A percentile compares a stretch with the other conserved stretches of the same genome.
These are phyloP conservation scores for Penstemon barbatus DNA, from an alignment of 257 asterid species.

Conservation along the genomic window DNA sequence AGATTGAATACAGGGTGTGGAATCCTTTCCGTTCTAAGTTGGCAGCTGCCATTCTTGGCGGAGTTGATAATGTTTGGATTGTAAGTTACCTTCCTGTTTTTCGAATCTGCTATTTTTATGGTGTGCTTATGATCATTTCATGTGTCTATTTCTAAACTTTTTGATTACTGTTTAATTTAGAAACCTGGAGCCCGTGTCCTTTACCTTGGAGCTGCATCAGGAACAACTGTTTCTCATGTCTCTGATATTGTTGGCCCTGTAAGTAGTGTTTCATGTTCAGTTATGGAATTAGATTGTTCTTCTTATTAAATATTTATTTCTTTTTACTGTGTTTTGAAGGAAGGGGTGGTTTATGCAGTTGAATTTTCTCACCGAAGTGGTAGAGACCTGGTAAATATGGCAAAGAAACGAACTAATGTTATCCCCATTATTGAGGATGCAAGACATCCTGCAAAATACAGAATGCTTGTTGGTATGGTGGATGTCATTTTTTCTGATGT, in stretches of 20 bases:
- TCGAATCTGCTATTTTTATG: no score
- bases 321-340: slow-evolving; percentile 32
- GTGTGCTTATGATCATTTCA: no score
- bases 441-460: slow-evolving; percentile 90
- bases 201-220: slow-evolving; percentile 84
- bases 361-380: slow-evolving; percentile 97
- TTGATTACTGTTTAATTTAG: slow-evolving; percentile 14
- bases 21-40: slow-evolving; percentile 96
- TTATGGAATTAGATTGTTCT: neutral
- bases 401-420: slow-evolving; percentile 86
- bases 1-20: slow-evolving; percentile 91
- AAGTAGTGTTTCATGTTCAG: slow-evolving; percentile 25
- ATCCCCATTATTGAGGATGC: slow-evolving; percentile 96
- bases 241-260: slow-evolving; percentile 94
- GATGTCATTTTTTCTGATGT: slow-evolving; percentile 97
- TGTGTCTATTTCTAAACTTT: neutral
- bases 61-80: slow-evolving; percentile 92
- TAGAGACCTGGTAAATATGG: slow-evolving; percentile 93
- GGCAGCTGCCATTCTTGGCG: slow-evolving; percentile 95
- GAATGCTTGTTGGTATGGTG: slow-evolving; percentile 98
- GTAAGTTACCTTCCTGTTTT: slow-evolving; percentile 44
- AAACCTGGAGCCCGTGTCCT: slow-evolving; percentile 57
- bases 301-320: neutral
- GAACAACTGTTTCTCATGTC: slow-evolving; percentile 88
- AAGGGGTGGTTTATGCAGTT: slow-evolving; percentile 92